Conservation (phyloP, 1,284 basidiomycete genomes). For the Trichosporon sp. region DNA sequence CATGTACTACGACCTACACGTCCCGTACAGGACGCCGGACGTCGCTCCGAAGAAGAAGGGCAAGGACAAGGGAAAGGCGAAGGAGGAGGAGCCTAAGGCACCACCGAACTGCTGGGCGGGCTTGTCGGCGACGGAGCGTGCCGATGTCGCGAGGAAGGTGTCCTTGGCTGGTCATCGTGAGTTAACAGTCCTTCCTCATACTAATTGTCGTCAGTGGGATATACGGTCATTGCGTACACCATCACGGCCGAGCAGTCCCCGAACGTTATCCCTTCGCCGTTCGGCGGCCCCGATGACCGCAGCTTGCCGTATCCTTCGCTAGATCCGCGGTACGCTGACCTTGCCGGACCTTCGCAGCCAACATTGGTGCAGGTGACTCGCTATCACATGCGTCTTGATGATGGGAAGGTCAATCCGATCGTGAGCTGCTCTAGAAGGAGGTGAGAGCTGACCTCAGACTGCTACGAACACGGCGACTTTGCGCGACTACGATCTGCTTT, state of each 20-base stretch:
- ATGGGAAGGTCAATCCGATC: slow-evolving; percentile 39
- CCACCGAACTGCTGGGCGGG: slow-evolving; percentile 37
- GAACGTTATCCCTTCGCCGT: slow-evolving; percentile 33
- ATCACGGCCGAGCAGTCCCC: slow-evolving; percentile 29
- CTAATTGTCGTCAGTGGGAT: slow-evolving; percentile 34
- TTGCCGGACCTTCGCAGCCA: slow-evolving; percentile 14
- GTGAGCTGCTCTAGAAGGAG: slow-evolving; percentile 23
- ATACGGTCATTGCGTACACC: slow-evolving; percentile 41
- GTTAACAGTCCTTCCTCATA: neutral
- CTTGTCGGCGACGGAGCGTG: slow-evolving; percentile 28
- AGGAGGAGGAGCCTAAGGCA: slow-evolving; percentile 6
- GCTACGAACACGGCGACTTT: slow-evolving; percentile 32
- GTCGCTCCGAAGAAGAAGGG: slow-evolving; percentile 20
- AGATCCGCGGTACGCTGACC: slow-evolving; percentile 31
- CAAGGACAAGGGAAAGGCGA: slow-evolving; percentile 38
- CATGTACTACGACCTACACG: slow-evolving; percentile 47
- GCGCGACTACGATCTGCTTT: slow-evolving; percentile 41
- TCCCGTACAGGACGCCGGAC: slow-evolving; percentile 38
- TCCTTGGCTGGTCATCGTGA: slow-evolving; percentile 41
- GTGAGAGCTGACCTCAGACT: slow-evolving; percentile 30
- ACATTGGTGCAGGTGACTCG: slow-evolving; percentile 42
- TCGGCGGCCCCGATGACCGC: slow-evolving; percentile 17
- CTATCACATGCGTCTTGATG: slow-evolving; percentile 43
- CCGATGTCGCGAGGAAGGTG: slow-evolving; percentile 29
- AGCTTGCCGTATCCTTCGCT: slow-evolving; percentile 36